phyloP scores from a whole-genome alignment of 192 early-diverging fungal genomes.

The Pecoramyces ruminantium region DNA sequence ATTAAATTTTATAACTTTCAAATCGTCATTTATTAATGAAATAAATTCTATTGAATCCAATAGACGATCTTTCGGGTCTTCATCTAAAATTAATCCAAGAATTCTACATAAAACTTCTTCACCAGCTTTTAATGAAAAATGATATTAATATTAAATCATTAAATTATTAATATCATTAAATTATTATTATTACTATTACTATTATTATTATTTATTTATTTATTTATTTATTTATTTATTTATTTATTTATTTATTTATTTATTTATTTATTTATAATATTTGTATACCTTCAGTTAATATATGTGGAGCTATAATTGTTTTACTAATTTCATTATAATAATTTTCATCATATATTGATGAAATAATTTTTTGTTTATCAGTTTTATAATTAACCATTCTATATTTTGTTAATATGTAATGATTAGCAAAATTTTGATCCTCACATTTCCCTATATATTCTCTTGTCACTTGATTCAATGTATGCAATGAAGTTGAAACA shows the following conservation, averaged over 20 bases:
- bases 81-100: not conserved
- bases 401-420: not conserved
- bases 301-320: not conserved
- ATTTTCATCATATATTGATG: not conserved
- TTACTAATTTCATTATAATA: not conserved
- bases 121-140: not conserved
- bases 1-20: not conserved
- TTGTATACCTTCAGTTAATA: not conserved
- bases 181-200: too few species aligned
- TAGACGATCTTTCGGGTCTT: not conserved
- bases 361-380: not conserved
- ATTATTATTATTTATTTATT: too few species aligned
- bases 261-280: not conserved
- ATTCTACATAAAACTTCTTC: not conserved
- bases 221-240: too few species aligned
- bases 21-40: not conserved
- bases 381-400: not conserved
- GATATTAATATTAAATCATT: too few species aligned
- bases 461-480: not conserved
- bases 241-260: too few species aligned
- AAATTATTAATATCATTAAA: too few species aligned
- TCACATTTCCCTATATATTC: not conserved
- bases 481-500: not conserved
- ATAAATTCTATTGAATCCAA: not conserved
- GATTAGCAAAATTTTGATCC: not conserved